phyloP scores from a whole-genome alignment of 257 asterid genomes.

The Avicennia marina region DNA sequence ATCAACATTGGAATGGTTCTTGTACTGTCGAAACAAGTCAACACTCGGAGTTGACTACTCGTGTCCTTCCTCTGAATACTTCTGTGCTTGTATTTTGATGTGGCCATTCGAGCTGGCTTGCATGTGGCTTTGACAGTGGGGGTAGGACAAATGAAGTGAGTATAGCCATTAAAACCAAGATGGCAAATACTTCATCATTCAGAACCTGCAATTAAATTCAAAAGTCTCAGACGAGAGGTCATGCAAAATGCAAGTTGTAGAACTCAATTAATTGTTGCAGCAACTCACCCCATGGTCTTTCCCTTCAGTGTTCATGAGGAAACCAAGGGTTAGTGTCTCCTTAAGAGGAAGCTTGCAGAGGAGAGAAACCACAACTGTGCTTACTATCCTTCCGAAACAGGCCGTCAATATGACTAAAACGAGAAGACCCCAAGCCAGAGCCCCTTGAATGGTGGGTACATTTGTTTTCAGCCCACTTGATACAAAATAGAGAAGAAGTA shows the following conservation, averaged over 20 bases:
- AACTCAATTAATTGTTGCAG: too few species aligned
- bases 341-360: constrained; percentile 43
- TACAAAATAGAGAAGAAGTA: constrained; percentile 76
- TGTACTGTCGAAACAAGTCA: constrained; percentile 49
- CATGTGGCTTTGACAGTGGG: constrained; percentile 38
- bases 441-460: constrained; percentile 68
- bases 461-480: constrained; percentile 82
- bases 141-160: constrained; percentile 57
- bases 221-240: neutral
- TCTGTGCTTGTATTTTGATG: constrained; percentile 33
- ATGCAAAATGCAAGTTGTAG: too few species aligned
- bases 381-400: constrained; percentile 70
- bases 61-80: constrained; percentile 37
- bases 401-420: constrained; percentile 62
- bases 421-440: constrained; percentile 78
- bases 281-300: constrained; percentile 28
- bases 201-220: constrained; percentile 27
- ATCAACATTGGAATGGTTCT: constrained; percentile 41
- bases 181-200: constrained; percentile 58
- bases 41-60: constrained; percentile 29
- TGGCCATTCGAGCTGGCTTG: constrained; percentile 45
- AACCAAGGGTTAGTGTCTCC: constrained; percentile 73
- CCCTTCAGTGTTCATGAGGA: constrained; percentile 72
- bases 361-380: constrained; percentile 54
- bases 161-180: constrained; percentile 56